Percentiles rank a stretch among this genome's conserved stretches.
These are phyloP conservation scores for Leishmania tropica DNA, from an alignment of 208 protist genomes.

Conservation along the genomic window DNA sequence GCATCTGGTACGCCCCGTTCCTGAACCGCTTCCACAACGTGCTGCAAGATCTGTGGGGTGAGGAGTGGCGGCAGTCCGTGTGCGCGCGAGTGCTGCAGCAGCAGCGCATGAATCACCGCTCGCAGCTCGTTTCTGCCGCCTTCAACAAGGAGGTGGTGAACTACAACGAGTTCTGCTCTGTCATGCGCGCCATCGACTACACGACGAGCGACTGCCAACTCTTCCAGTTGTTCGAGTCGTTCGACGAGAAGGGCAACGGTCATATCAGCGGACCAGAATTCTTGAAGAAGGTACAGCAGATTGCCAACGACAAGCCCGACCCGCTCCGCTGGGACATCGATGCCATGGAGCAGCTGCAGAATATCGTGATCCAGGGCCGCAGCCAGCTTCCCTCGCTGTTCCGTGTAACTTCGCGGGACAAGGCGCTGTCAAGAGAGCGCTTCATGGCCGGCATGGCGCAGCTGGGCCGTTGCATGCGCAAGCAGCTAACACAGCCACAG, in stretches of 20 bases:
- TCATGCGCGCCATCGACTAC: conserved; percentile 86
- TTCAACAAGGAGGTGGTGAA: conserved; percentile 80
- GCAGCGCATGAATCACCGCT: conserved; percentile 79
- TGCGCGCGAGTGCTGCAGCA: conserved; percentile 70
- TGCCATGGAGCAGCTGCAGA: conserved; percentile 87
- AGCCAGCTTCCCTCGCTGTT: conserved; percentile 73
- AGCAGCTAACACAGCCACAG: conserved; percentile 76
- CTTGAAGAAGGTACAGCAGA: conserved; percentile 57
- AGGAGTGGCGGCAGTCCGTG: conserved; percentile 71
- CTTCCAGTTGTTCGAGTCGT: conserved; percentile 85
- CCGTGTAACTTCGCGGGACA: conserved; percentile 61
- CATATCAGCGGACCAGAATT: conserved; percentile 79
- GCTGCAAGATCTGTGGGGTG: conserved; percentile 67
- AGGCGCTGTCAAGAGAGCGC: conserved; percentile 53
- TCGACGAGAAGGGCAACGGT: conserved; percentile 59
- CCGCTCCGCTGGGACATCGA: conserved; percentile 83
- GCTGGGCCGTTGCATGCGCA: conserved; percentile 76
- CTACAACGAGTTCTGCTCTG: conserved; percentile 90
- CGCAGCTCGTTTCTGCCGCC: conserved; percentile 68
- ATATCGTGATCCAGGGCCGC: conserved; percentile 85
- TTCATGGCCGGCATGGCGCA: conserved; percentile 74
- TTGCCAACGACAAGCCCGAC: conserved; percentile 51
- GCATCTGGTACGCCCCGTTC: conserved; percentile 81
- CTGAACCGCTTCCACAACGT: conserved; percentile 79
- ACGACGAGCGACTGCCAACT: conserved; percentile 78